phyloP scores from a whole-genome alignment of 805 yeast species.

The Wickerhamomyces silvicola region DNA sequence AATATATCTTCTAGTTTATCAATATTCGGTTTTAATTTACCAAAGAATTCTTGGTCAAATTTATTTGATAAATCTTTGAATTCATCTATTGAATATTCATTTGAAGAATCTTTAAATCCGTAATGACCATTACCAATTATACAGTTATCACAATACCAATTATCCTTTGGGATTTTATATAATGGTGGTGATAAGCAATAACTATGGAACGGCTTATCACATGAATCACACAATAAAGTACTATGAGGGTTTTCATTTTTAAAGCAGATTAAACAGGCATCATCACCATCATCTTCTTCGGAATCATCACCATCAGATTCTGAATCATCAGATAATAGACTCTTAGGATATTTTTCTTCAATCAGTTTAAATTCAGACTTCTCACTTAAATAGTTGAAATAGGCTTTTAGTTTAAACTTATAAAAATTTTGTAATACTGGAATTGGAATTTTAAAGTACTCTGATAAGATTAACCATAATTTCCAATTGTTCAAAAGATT shows the following conservation, averaged over 20 bases:
- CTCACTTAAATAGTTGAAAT: constrained; percentile 27
- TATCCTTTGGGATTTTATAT: constrained; percentile 43
- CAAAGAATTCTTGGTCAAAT: constrained; percentile 40
- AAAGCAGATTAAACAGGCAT: constrained; percentile 44
- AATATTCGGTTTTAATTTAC: constrained; percentile 27
- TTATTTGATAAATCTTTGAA: constrained; percentile 52
- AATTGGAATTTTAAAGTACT: constrained; percentile 8
- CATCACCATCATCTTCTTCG: constrained; percentile 23
- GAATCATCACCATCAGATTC: constrained; percentile 19
- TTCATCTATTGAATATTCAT: constrained; percentile 48
- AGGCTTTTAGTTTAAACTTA: constrained; percentile 20
- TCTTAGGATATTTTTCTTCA: constrained; percentile 25
- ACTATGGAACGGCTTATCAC: constrained; percentile 64
- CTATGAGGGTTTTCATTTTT: constrained; percentile 36
- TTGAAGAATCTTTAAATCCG: constrained; percentile 71
- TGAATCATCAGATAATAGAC: constrained; percentile 20
- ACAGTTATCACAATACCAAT: constrained; percentile 82
- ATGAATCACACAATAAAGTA: constrained; percentile 64
- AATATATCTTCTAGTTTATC: constrained; percentile 53
- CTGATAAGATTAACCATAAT: constrained; percentile 24
- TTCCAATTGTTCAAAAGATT: constrained; percentile 10
- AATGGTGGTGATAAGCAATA: constrained; percentile 59
- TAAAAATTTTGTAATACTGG: constrained; percentile 18
- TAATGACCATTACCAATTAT: constrained; percentile 83
- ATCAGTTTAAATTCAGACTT: constrained; percentile 18